Percentiles rank a stretch among this genome's conserved stretches.
phyloP scores from a whole-genome alignment of 108 stramenopile genomes.

The Phaeodactylum tricornutum region DNA sequence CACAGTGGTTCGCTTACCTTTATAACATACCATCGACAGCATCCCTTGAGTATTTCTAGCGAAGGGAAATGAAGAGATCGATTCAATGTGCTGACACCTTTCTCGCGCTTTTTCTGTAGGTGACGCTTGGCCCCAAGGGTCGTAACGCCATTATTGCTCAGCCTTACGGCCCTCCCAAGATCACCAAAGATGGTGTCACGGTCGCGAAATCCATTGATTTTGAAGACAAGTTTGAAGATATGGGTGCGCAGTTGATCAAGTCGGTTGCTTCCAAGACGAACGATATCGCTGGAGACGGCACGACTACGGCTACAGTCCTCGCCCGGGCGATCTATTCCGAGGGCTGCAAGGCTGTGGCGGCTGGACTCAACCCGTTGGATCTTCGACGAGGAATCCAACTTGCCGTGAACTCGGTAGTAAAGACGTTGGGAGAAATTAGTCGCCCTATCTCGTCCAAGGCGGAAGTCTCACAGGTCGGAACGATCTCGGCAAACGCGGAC shows the following conservation, averaged over 20 bases:
- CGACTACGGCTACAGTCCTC: conserved; percentile 98
- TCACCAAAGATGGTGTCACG: conserved; percentile 99
- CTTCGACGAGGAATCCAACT: conserved; percentile 90
- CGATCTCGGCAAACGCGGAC: conserved; percentile 98
- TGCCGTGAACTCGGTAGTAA: conserved; percentile 88
- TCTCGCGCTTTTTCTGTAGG: conserved; percentile 31
- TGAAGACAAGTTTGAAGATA: conserved; percentile 97
- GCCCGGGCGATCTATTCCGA: conserved; percentile 97
- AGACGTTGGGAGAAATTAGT: conserved; percentile 80
- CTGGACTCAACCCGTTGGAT: conserved; percentile 98
- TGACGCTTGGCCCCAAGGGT: conserved; percentile 99
- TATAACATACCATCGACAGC: too few relatives aligned
- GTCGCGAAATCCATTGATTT: conserved; percentile 99
- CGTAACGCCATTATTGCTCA: conserved; percentile 99
- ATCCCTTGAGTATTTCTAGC: too few relatives aligned
- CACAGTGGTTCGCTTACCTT: too few relatives aligned
- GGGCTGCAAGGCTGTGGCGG: conserved; percentile 99
- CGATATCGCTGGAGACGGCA: conserved; percentile 98
- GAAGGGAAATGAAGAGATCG: too few relatives aligned
- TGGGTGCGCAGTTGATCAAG: conserved; percentile 95
- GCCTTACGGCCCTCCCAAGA: conserved; percentile 98
- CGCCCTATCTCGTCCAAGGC: conserved; percentile 93
- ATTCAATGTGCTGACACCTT: neutral
- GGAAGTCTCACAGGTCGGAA: conserved; percentile 97
- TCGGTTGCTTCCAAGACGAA: conserved; percentile 97